Evolutionary conservation across 2,329 filamentous ascomycete genomes (phyloP).

Genomic region (Sodiomyces alkalinus): DNA sequence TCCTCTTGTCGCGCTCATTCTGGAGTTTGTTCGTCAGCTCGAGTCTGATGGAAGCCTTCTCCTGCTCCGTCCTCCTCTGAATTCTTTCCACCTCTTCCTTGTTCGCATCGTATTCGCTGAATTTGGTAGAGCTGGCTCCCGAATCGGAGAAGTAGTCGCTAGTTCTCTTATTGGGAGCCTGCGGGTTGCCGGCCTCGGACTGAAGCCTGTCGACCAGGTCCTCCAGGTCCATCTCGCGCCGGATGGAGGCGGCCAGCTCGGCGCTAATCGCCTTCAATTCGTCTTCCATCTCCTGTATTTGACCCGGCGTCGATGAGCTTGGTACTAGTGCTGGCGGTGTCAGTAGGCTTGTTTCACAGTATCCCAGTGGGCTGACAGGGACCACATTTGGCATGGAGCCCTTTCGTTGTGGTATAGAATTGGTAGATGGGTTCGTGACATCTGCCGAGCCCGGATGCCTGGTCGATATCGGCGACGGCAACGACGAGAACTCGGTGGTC

Average conservation of each 20-base stretch:
- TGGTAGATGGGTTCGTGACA: conserved; percentile 16
- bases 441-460: conserved; percentile 21
- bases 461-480: conserved; percentile 36
- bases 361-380: conserved; percentile 27
- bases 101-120: conserved; percentile 48
- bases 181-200: conserved; percentile 49
- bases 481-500: conserved; percentile 34
- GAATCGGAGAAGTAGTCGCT: conserved; percentile 99
- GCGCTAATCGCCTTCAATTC: conserved; percentile 86
- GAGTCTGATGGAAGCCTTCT: conserved; percentile 72
- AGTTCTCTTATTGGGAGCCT: conserved; percentile 52
- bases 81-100: conserved; percentile 67
- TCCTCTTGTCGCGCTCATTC: conserved; percentile 64
- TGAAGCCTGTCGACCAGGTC: conserved; percentile 84
- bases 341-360: conserved; percentile 35
- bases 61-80: conserved; percentile 74
- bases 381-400: conserved; percentile 19
- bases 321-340: conserved; percentile 33
- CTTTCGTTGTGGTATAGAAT: conserved; percentile 15
- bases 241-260: conserved; percentile 84
- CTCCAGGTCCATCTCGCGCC: conserved; percentile 90
- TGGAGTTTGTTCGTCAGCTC: conserved; percentile 71
- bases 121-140: conserved; percentile 71
- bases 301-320: conserved; percentile 24
- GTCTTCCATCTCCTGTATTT: conserved; percentile 82